Base-by-base conservation (phyloP, 495 filamentous ascomycete genomes). In the Antarctomyces pellizariae region DNA sequence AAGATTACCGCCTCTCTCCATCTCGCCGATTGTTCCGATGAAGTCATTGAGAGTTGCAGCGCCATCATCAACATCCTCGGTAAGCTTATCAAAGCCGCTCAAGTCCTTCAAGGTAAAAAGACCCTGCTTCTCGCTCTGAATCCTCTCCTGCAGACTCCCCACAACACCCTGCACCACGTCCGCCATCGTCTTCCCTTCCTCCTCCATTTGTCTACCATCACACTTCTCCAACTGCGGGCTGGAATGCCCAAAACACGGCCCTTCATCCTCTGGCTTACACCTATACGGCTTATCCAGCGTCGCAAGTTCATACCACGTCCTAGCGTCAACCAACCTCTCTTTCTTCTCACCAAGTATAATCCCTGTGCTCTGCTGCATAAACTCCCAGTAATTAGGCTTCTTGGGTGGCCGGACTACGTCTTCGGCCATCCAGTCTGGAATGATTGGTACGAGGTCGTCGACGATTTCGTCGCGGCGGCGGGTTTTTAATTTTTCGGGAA, bases 61-160 rank as follows among this genome's bases (percentile, higher is more conserved):
- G 5, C 28, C 32, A 25, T 25, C 13, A 2, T 44, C 38, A 18
- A 44, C 26, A 16, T 41, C 36, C 13, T 33, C 38, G 14, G 33
- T 26, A 23, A 36, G 20, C 5, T 10, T n/a, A 2, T 4, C 7
- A 13, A 30, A 10, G 7, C 25, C 19, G 13, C 22, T 43, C 36
- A 14, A 33, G 13, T 5, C 29, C 33, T 26, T 9, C 19, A 22
- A 7, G 19, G 19, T 22, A 7, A 22, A 14, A 24, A 3, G 13
- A 5, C 16, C 33, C 15, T 23, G 34, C 12, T 25, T 10, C 1
- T 1, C 3, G n/a, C 3, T 17, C 17, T 28, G 7, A 17, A 24
- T 9, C 9, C 9, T 3, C 5, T 17, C 35, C 2, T 8, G 16
- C 3, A 2, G 8, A 16, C 4, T 12, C 20, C 13, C 3, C 12